Evolutionary conservation across 345 rosid genomes (phyloP), one percentile per base, ranked within the genome.

Genomic region (Eucalyptus sp.): DNA sequence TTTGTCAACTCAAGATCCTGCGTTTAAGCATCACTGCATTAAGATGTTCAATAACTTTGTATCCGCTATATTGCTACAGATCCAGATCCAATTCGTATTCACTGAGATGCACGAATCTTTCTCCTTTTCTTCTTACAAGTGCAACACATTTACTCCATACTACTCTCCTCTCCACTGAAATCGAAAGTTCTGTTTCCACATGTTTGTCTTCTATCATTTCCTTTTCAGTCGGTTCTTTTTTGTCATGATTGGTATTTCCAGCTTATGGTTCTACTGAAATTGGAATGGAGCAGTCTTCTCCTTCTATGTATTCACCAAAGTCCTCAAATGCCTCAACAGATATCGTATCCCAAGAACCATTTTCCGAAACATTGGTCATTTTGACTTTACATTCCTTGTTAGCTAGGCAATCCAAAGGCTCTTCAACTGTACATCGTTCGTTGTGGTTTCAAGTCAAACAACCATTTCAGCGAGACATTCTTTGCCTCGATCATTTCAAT

Each of bases 321-420:
- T 76, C 89, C 87, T 44, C 86, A 13, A 89, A 88, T 88, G 86
- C 88, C 89, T 90, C 92, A 87, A 29, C 46, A 7, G 58, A 86
- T 31, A 9, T 90, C 87, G 88, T 88, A 88, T 68, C 87, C 16
- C 10, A 44, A 58, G 86, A 58, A 68, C 89, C 80, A 52, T 86
- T 87, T 48, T 91, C 93, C 9, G 22, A 24, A 87, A 87, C 87
- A 41, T 68, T 54, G 20, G 58, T 90, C 33, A 50, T 90, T 88
- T 90, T 71, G 54, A 46, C 54, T 44, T 84, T 50, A 49, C 29
- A 62, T 51, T 56, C 88, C 86, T 88, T 86, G 20, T 79, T 51
- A 86, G 86, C 41, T 50, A n/a, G 85, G 52, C 84, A 87, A 64
- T 84, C 56, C 91, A 87, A 52, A 85, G 84, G 51, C 62, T 41